Conservation (phyloP, 129 eudicot genomes). For the Flaveria brownii region DNA sequence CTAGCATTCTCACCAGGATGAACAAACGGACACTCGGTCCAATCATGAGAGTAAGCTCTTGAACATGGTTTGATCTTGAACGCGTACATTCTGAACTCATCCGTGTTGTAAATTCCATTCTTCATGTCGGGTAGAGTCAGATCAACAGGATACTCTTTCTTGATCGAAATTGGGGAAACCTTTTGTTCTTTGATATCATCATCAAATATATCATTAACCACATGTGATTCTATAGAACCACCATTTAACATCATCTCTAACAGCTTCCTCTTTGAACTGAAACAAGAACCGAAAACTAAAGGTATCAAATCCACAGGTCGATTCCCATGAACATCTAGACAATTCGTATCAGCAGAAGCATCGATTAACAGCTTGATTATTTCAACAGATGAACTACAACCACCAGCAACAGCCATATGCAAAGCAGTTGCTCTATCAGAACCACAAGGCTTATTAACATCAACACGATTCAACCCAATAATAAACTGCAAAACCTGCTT, state of each 20-base stretch:
- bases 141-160: conserved; percentile 75
- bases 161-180: conserved; percentile 29
- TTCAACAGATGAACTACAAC: conserved; percentile 50
- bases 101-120: conserved; percentile 71
- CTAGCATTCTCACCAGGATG: conserved; percentile 94
- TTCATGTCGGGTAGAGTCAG: conserved; percentile 71
- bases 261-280: conserved; percentile 40
- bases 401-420: conserved; percentile 74
- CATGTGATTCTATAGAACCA: conserved; percentile 27
- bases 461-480: conserved; percentile 45
- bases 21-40: conserved; percentile 93
- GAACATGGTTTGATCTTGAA: conserved; percentile 91
- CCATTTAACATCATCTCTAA: conserved; percentile 53
- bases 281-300: conserved; percentile 29
- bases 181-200: conserved; percentile 22
- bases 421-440: conserved; percentile 77
- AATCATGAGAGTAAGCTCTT: conserved; percentile 90
- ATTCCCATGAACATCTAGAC: conserved; percentile 59
- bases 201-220: conserved; percentile 35
- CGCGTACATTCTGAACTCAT: conserved; percentile 78
- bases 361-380: conserved; percentile 62
- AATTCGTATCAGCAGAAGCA: conserved; percentile 55
- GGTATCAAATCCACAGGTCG: conserved; percentile 57
- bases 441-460: conserved; percentile 70
- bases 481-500: conserved; percentile 54